Conservation (phyloP, 2,329 filamentous ascomycete species). For the Thelonectria blattea region DNA sequence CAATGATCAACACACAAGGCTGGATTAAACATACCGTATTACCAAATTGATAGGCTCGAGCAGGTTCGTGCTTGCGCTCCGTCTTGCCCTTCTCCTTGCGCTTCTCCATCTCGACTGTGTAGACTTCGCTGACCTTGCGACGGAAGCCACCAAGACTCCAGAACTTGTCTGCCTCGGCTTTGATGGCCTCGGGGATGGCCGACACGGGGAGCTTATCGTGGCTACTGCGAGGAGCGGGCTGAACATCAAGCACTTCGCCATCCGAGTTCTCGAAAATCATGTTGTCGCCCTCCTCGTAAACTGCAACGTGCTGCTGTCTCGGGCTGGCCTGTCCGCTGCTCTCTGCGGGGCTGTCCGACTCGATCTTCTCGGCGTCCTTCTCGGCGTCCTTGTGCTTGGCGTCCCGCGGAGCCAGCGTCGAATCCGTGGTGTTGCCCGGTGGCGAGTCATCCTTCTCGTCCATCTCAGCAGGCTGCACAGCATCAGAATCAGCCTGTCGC, state of each 20-base stretch:
- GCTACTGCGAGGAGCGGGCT: slow-evolving; percentile 39
- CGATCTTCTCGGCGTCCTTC: slow-evolving; percentile 36
- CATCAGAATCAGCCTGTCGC: slow-evolving; percentile 42
- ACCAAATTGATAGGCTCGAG: slow-evolving; percentile 84
- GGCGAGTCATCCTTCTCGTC: slow-evolving; percentile 40
- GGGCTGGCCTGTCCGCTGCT: slow-evolving; percentile 33
- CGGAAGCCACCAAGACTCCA: slow-evolving; percentile 52
- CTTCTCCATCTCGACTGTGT: slow-evolving; percentile 65
- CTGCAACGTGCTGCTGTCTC: slow-evolving; percentile 55
- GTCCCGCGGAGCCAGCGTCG: slow-evolving; percentile 43
- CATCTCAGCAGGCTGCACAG: slow-evolving; percentile 28
- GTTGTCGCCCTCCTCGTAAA: slow-evolving; percentile 81
- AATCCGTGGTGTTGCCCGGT: slow-evolving; percentile 43
- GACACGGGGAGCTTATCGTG: slow-evolving; percentile 27
- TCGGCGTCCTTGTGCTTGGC: slow-evolving; percentile 41
- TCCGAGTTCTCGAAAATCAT: slow-evolving; percentile 85
- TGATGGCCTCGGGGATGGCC: slow-evolving; percentile 23
- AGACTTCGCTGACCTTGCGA: slow-evolving; percentile 58
- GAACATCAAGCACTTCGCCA: slow-evolving; percentile 80
- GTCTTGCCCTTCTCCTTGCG: slow-evolving; percentile 67
- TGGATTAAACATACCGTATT: slow-evolving; percentile 64
- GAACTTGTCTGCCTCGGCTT: slow-evolving; percentile 29
- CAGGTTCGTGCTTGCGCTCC: slow-evolving; percentile 70
- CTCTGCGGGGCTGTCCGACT: slow-evolving; percentile 25
- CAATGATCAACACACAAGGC: neutral